Conservation (phyloP, 2,329 filamentous ascomycete species). For the Coniella vitis region DNA sequence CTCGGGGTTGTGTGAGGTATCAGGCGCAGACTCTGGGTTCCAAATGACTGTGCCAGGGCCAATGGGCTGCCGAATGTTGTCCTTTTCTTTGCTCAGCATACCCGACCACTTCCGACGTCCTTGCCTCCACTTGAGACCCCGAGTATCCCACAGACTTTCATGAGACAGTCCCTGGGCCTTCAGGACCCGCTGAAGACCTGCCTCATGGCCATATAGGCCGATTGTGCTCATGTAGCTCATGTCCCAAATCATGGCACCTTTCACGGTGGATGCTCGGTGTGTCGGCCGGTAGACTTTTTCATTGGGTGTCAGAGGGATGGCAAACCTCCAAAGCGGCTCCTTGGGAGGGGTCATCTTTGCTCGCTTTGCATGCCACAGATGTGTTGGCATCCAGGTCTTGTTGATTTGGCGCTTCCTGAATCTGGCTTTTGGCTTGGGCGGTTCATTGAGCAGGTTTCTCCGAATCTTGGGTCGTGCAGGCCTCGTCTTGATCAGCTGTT, state of each 20-base stretch:
- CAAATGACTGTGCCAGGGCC: constrained; percentile 71
- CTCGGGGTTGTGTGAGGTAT: constrained; percentile 16
- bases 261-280: constrained; percentile 68
- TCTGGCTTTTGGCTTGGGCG: constrained; percentile 50
- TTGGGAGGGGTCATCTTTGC: constrained; percentile 79
- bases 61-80: constrained; percentile 50
- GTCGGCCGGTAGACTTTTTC: constrained; percentile 86
- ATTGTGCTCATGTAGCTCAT: constrained; percentile 91
- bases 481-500: constrained; percentile 31
- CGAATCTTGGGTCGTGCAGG: constrained; percentile 58
- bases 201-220: constrained; percentile 60
- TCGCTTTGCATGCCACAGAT: constrained; percentile 88
- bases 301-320: constrained; percentile 75
- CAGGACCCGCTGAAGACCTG: constrained; percentile 60
- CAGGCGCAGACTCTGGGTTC: constrained; percentile 42
- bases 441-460: constrained; percentile 59
- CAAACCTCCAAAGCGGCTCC: constrained; percentile 82
- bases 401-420: constrained; percentile 79
- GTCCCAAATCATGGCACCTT: constrained; percentile 83
- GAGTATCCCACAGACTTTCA: constrained; percentile 54
- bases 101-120: constrained; percentile 45
- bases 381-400: constrained; percentile 93
- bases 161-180: constrained; percentile 56
- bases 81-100: constrained; percentile 45
- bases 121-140: constrained; percentile 63